These are phyloP conservation scores for Gigaspora rosea DNA, from an alignment of 192 early-diverging fungal genomes.

Conservation along the genomic window DNA sequence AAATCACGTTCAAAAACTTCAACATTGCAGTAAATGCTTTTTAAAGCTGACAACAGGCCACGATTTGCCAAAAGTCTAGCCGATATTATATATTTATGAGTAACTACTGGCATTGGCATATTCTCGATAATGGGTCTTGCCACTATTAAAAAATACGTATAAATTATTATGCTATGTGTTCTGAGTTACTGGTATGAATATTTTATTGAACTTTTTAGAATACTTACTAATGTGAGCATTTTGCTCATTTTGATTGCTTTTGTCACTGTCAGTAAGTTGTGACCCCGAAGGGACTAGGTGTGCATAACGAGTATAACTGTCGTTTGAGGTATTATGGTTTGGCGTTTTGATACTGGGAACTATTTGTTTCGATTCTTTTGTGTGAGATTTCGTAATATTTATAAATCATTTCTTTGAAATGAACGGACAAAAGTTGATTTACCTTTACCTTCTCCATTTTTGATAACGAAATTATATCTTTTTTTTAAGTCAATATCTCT, in stretches of 20 bases:
- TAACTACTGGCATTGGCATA: not conserved
- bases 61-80: slow-evolving; percentile 24
- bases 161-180: not conserved
- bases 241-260: too few relatives aligned
- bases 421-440: not conserved
- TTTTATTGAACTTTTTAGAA: not conserved
- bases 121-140: not conserved
- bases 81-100: slow-evolving; percentile 28
- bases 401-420: not conserved
- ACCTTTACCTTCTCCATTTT: not conserved
- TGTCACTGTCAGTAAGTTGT: too few relatives aligned
- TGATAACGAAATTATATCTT: not conserved
- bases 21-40: slow-evolving; percentile 16
- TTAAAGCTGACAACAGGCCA: slow-evolving; percentile 8
- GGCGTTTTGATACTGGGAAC: too few relatives aligned
- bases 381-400: not conserved
- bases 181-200: not conserved
- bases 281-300: too few relatives aligned
- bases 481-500: not conserved
- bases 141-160: not conserved
- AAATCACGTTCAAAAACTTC: slow-evolving; percentile 31
- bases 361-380: too few relatives aligned
- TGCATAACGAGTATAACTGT: too few relatives aligned
- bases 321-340: too few relatives aligned
- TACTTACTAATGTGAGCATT: too few relatives aligned